Percentiles rank a stretch among this genome's conserved stretches.
These are phyloP conservation scores for Diplodia seriata DNA, from an alignment of 2,329 filamentous ascomycete species.

Conservation along the genomic window DNA sequence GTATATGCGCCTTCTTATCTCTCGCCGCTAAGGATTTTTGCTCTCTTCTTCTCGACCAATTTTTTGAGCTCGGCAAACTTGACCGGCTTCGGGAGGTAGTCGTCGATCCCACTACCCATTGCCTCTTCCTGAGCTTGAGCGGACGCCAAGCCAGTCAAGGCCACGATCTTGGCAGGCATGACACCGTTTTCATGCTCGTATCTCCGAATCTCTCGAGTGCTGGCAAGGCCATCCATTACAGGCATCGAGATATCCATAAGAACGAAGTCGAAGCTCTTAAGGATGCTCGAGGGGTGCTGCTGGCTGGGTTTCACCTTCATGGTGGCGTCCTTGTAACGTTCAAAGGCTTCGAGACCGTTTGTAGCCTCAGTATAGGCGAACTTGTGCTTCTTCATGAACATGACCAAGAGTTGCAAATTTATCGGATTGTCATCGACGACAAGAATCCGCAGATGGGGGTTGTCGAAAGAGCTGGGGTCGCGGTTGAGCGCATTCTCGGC, in stretches of 20 bases:
- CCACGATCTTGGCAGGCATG: slow-evolving; percentile 57
- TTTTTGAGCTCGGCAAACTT: slow-evolving; percentile 53
- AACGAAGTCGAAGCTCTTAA: slow-evolving; percentile 41
- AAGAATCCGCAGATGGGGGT: slow-evolving; percentile 38
- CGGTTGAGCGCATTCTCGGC: slow-evolving; percentile 10
- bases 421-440: slow-evolving; percentile 51
- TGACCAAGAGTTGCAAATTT: slow-evolving; percentile 48
- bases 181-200: slow-evolving; percentile 54
- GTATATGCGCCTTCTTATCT: background rate
- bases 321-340: slow-evolving; percentile 39
- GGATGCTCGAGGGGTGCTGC: slow-evolving; percentile 29
- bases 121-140: slow-evolving; percentile 59
- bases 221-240: slow-evolving; percentile 59
- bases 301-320: background rate
- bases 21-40: slow-evolving; percentile 4
- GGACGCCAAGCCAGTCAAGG: slow-evolving; percentile 61
- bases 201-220: slow-evolving; percentile 57
- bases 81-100: slow-evolving; percentile 63
- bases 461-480: background rate
- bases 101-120: slow-evolving; percentile 60
- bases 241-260: slow-evolving; percentile 65
- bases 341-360: slow-evolving; percentile 48
- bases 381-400: slow-evolving; percentile 47
- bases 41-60: slow-evolving; percentile 39
- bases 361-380: slow-evolving; percentile 45